phyloP scores from a whole-genome alignment of 176 grass and related monocot genomes.

The Musa schizocarpa region DNA sequence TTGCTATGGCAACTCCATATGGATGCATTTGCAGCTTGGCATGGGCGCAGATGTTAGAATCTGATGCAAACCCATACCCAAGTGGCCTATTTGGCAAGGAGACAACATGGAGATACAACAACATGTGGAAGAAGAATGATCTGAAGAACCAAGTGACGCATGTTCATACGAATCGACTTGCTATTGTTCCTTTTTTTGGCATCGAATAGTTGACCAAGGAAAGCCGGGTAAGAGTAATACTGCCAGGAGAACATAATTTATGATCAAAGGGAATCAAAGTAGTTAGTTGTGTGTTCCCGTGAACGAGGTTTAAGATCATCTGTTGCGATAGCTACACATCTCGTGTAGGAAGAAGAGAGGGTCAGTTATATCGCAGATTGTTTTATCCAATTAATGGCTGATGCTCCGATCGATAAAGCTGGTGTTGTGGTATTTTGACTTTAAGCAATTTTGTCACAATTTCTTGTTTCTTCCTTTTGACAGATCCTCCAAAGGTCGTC shows the following conservation, averaged over 20 bases:
- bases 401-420: not conserved
- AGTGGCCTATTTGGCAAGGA: not conserved
- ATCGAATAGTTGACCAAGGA: no score
- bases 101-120: not conserved
- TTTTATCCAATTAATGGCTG: not conserved
- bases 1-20: no score
- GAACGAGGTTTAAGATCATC: no score
- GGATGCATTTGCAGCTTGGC: not conserved
- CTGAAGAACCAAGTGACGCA: not conserved
- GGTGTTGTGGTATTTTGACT: not conserved
- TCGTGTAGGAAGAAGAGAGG: no score
- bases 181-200: no score
- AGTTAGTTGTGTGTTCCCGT: no score
- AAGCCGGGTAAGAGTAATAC: no score
- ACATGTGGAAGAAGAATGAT: not conserved
- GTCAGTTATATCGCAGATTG: no score
- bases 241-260: no score
- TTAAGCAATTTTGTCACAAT: not conserved
- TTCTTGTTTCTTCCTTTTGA: not conserved
- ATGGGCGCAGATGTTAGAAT: not conserved
- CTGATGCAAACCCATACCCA: not conserved
- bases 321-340: no score
- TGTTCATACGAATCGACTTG: no score
- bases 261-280: no score
- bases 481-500: constrained; percentile 2